A percentile compares a stretch with the other conserved stretches of the same genome.
phyloP scores from a whole-genome alignment of 352 stramenopile genomes.

The Pythium guiyangense region DNA sequence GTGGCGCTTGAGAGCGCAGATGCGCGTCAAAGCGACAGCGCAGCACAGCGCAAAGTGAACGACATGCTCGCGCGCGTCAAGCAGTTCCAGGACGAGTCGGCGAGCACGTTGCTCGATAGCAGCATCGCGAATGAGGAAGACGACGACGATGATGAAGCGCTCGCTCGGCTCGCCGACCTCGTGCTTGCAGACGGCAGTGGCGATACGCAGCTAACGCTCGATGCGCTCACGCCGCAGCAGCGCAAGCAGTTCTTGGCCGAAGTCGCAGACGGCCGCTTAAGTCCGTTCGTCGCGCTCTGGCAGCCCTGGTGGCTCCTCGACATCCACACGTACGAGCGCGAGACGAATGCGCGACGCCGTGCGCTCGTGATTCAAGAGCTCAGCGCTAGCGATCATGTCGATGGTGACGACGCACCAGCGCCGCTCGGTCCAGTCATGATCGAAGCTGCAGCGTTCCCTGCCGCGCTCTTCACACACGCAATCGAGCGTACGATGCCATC shows the following conservation, averaged over 20 bases:
- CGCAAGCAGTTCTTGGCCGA: constrained; percentile 55
- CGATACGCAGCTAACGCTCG: constrained; percentile 46
- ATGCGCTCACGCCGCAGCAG: constrained; percentile 53
- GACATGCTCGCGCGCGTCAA: constrained; percentile 48
- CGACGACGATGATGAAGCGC: constrained; percentile 23
- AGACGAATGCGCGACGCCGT: constrained; percentile 34
- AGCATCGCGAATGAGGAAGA: neutral
- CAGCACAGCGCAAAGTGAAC: constrained; percentile 29
- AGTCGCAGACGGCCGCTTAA: constrained; percentile 57
- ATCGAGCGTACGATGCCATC: constrained; percentile 30
- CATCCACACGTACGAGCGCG: constrained; percentile 37
- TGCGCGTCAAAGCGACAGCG: constrained; percentile 15
- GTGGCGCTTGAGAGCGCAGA: constrained; percentile 31
- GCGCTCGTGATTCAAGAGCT: constrained; percentile 57
- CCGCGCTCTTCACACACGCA: constrained; percentile 40
- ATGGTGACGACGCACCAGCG: constrained; percentile 6
- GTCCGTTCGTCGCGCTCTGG: constrained; percentile 62
- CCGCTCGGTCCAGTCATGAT: constrained; percentile 21
- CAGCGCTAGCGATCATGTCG: constrained; percentile 2
- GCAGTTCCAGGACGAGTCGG: constrained; percentile 46
- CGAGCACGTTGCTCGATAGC: neutral
- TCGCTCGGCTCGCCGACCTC: constrained; percentile 29
- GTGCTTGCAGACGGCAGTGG: constrained; percentile 42
- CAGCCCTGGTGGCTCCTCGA: constrained; percentile 65
- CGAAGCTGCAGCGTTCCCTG: constrained; percentile 32